These are phyloP conservation scores for Ophiostoma populinum DNA, from an alignment of 2,329 filamentous ascomycete species.

Conservation along the genomic window DNA sequence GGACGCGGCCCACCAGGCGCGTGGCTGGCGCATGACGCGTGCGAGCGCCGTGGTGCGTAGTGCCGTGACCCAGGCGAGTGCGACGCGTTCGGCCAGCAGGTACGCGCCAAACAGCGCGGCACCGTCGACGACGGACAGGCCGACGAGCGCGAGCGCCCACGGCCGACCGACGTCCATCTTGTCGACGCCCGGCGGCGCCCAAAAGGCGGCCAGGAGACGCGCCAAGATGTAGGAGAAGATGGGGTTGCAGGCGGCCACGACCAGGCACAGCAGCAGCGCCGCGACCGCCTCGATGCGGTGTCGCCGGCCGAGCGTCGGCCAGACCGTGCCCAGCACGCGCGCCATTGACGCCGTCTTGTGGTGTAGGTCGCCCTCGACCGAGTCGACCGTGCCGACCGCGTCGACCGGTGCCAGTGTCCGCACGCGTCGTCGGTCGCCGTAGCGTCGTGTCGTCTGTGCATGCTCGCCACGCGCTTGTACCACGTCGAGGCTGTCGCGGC, in stretches of 20 bases:
- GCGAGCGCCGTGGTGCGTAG: constrained; percentile 52
- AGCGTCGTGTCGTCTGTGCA: constrained; percentile 5
- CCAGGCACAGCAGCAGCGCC: constrained; percentile 42
- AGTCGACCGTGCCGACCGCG: too few relatives aligned
- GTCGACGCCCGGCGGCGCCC: constrained; percentile 30
- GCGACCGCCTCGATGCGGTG: constrained; percentile 39
- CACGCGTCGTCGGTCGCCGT: not conserved
- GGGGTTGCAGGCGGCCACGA: constrained; percentile 47
- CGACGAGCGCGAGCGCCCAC: constrained; percentile 56
- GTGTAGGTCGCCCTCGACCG: too few relatives aligned
- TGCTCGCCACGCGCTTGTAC: constrained; percentile 4
- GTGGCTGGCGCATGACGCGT: constrained; percentile 58
- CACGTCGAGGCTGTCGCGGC: constrained; percentile 5
- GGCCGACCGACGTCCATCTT: constrained; percentile 30
- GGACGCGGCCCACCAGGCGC: constrained; percentile 12
- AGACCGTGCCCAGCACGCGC: constrained; percentile 43
- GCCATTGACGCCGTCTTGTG: too few relatives aligned
- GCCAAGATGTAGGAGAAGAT: constrained; percentile 63
- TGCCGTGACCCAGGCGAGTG: constrained; percentile 59
- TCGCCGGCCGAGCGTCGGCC: constrained; percentile 39
- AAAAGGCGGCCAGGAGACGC: constrained; percentile 54
- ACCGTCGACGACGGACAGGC: constrained; percentile 50
- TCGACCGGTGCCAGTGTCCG: not conserved
- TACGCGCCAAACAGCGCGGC: constrained; percentile 46
- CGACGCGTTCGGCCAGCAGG: constrained; percentile 53